Conservation (phyloP, 805 yeast species). For the Wickerhamiella domercqiae region DNA sequence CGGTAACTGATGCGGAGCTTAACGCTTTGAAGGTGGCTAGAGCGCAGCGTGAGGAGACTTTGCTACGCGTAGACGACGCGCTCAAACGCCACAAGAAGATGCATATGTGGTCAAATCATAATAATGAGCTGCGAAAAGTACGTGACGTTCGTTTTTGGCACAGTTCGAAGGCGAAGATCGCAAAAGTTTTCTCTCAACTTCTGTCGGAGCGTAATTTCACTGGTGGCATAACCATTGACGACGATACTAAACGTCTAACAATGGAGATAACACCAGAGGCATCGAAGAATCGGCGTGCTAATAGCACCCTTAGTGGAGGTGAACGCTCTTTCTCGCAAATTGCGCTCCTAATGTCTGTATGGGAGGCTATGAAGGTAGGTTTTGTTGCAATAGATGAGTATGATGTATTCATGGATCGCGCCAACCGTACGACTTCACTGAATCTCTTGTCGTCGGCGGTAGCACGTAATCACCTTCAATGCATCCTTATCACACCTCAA, state of each 20-base stretch:
- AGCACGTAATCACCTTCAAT: conserved; percentile 54
- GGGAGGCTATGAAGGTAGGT: conserved; percentile 84
- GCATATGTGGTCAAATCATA: not conserved
- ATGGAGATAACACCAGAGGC: conserved; percentile 20
- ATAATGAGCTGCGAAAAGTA: conserved; percentile 2
- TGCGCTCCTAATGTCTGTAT: conserved; percentile 70
- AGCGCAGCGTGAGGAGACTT: not conserved
- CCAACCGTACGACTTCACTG: conserved; percentile 69
- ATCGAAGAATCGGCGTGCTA: conserved; percentile 37
- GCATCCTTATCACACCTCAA: conserved; percentile 88
- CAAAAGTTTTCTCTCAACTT: conserved; percentile 3
- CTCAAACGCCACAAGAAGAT: conserved; percentile 1
- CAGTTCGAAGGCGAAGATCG: conserved; percentile 4
- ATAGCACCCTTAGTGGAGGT: conserved; percentile 86
- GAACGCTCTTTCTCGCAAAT: conserved; percentile 91
- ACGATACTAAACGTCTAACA: conserved; percentile 20
- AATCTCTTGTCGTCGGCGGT: conserved; percentile 56
- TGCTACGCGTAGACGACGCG: not conserved
- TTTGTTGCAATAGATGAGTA: conserved; percentile 86
- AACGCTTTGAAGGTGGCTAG: not conserved
- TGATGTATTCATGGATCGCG: conserved; percentile 95
- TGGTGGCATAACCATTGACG: conserved; percentile 57
- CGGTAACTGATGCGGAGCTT: not conserved
- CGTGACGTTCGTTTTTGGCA: conserved; percentile 10
- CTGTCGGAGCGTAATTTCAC: conserved; percentile 46